These are phyloP conservation scores for Populus euphratica DNA, from an alignment of 345 rosid species.

Conservation along the genomic window DNA sequence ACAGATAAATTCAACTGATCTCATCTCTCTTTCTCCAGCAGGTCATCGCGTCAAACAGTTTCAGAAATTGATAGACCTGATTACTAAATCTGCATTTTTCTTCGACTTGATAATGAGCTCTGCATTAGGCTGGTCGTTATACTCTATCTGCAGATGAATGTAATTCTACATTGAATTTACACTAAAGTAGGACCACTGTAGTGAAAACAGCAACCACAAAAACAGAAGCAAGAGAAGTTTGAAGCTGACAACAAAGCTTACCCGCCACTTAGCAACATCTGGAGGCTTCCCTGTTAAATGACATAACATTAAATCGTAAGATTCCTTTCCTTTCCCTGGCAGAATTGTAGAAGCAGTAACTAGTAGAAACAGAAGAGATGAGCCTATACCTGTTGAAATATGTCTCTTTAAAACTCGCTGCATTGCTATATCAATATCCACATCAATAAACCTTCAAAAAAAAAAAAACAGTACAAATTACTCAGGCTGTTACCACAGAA, in stretches of 20 bases:
- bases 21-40: background rate
- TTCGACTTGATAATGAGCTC: conserved; percentile 72
- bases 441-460: conserved; percentile 65
- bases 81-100: conserved; percentile 57
- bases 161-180: background rate
- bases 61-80: conserved; percentile 21
- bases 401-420: conserved; percentile 68
- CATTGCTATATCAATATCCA: conserved; percentile 72
- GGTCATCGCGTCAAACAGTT: background rate
- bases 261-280: conserved; percentile 81
- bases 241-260: conserved; percentile 18
- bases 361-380: background rate
- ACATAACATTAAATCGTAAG: background rate
- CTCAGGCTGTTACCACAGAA: background rate
- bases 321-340: background rate
- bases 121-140: conserved; percentile 81
- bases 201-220: background rate
- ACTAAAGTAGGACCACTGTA: background rate
- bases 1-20: background rate
- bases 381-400: conserved; percentile 60
- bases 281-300: conserved; percentile 63
- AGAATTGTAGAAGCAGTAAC: background rate
- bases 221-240: background rate
- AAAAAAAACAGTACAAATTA: conserved; percentile 14
- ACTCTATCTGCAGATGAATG: conserved; percentile 54